Evolutionary conservation across 202 grass and related monocot species (phyloP), one percentile per base, ranked within the genome.

Genomic region (Bolboschoenoplectus hybrid): DNA sequence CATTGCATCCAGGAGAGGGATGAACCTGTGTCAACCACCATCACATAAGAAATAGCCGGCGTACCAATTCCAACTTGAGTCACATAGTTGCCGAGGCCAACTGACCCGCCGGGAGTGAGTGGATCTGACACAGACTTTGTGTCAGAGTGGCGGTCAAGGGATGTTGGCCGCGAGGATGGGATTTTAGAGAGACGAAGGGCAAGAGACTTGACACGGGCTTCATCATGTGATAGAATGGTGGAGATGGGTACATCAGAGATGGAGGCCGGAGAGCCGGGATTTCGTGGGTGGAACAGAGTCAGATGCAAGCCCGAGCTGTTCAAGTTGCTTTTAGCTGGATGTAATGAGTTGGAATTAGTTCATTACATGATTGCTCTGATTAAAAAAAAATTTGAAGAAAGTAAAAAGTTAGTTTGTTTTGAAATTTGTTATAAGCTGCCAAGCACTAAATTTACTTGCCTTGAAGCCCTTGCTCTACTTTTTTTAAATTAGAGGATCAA

Each of bases 11-110:
- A 97, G 79, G 89, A 89, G 72, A 97, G 91, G 9, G 95, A 97
- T 81, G 95, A 97, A 0, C 95, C 95, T 4, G 95, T 97, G 88
- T 97, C 95, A n/a, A 97, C 92, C 2, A 97, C 95, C 95, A 97
- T 97, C 1, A 89, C 71, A 78, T 93, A 88, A 10, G 83, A 75
- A 83, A 20, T 88, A 46, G 92, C 85, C 4, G 95, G 92, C 39
- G 91, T 91, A 82, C 95, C 95, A 14, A 97, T 88, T 65, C 89
- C 91, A 85, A 97, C 86, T 73, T 90, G 91, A 53, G 92, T 93
- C 4, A 97, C 85, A 86, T 97, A 97, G 85, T 97, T 97, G 67
- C 95, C 92, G 68, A 97, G 91, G 43, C 95, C 91, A 38, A 93
- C 60, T 13, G 95, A 93, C 19, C 80, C 78, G 58, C 95, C 95